phyloP scores from a whole-genome alignment of 2,329 filamentous ascomycete genomes.

The Shiraia bambusicola region DNA sequence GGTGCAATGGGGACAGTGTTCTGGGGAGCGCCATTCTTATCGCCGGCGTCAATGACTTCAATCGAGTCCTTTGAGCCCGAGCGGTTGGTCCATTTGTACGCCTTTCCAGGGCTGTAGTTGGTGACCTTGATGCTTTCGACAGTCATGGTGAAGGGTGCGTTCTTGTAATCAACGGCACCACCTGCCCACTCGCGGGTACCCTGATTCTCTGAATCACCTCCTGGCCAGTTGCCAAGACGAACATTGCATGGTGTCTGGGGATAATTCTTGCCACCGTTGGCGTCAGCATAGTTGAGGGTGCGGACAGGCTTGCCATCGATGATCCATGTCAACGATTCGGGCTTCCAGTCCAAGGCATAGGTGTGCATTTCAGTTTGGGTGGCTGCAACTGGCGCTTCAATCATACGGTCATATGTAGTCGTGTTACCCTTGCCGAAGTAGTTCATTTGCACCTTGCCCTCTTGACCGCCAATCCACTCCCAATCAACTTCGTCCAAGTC shows the following conservation, averaged over 20 bases:
- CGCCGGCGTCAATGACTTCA: conserved; percentile 43
- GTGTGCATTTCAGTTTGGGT: conserved; percentile 63
- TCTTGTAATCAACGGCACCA: conserved; percentile 53
- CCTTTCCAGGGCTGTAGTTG: conserved; percentile 55
- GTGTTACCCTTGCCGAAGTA: conserved; percentile 76
- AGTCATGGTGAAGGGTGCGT: conserved; percentile 55
- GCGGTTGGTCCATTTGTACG: conserved; percentile 54
- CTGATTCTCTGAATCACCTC: conserved; percentile 51
- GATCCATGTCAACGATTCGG: conserved; percentile 65
- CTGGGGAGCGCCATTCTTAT: conserved; percentile 34
- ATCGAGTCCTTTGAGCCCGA: conserved; percentile 53
- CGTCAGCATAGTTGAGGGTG: conserved; percentile 60
- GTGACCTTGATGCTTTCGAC: conserved; percentile 54
- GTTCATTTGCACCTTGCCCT: conserved; percentile 66
- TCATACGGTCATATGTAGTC: conserved; percentile 69
- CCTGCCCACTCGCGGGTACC: conserved; percentile 70
- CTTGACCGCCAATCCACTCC: conserved; percentile 73
- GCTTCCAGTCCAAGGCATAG: conserved; percentile 73
- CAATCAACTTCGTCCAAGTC: conserved; percentile 87
- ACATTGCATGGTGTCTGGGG: conserved; percentile 75
- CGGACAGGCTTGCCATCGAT: conserved; percentile 69
- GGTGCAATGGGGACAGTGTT: conserved; percentile 27
- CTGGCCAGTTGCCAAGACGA: conserved; percentile 51
- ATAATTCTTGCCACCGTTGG: conserved; percentile 61
- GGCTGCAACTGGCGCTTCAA: conserved; percentile 58